Evolutionary conservation across 345 rosid genomes (phyloP), one percentile per base, ranked within the genome.

Genomic region (Brassica juncea): DNA sequence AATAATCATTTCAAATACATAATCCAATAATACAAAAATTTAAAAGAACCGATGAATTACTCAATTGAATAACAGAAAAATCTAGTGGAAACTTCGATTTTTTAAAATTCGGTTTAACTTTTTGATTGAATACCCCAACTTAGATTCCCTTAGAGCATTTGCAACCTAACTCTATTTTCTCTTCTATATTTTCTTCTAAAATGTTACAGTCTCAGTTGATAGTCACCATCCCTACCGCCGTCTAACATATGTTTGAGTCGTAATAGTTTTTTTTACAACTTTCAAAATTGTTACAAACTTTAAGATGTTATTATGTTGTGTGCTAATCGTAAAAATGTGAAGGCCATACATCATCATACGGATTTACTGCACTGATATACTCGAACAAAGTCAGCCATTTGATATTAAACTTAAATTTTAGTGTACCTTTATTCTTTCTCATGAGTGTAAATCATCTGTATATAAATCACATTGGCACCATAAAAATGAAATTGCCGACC

Each of bases 381-480:
- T 42, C 4, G 14, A 42, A 42, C 14, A 11, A 42, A 42, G 2
- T 42, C 14, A 10, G 49, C 49, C 49, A 42, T 42, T 42, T 42
- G 14, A 42, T 31, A 31, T 31, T 42, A 10, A 39, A 39, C 14
- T 42, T 42, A 19, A 19, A 19, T 42, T 32, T 42, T 42, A 42
- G 3, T 10, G 49, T 42, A 12, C n/a, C 11, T 23, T 31, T 23
- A 62, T 62, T 62, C 2, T 44, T 8, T 0, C 1, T 30, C 49
- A 42, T 3, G 3, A 23, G 57, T 32, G 64, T 6, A 32, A 64
- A 8, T 23, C n/a, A 52, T 58, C 21, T 57, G 3, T 72, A 15
- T 12, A 27, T 61, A 28, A 5, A 49, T 52, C 54, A 31, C 73
- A 70, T 32, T 62, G 74, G 71, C 64, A 42, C 75, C 70, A 77